These are phyloP conservation scores for Sclerotinia borealis DNA, from an alignment of 2,329 filamentous ascomycete species.

Conservation along the genomic window DNA sequence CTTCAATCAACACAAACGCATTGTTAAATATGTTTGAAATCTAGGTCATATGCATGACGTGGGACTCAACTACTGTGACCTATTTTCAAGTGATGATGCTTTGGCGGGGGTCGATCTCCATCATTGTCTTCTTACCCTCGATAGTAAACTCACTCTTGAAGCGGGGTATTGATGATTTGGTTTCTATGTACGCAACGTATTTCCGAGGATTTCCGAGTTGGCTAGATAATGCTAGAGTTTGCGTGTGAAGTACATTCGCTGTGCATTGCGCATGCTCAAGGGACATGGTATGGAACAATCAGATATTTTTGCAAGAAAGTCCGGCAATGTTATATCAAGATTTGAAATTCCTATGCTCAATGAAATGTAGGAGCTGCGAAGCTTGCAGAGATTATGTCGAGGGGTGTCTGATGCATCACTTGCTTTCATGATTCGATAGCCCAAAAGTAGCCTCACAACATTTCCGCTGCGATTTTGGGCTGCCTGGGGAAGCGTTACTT, in stretches of 20 bases:
- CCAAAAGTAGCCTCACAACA: neutral
- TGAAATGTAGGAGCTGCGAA: slow-evolving; percentile 1
- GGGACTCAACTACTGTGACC: neutral
- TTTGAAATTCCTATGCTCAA: slow-evolving; percentile 6
- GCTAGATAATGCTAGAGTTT: neutral
- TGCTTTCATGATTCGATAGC: neutral
- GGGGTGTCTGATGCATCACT: slow-evolving; percentile 5
- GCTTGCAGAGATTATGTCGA: neutral
- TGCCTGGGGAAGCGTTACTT: neutral
- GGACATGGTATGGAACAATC: neutral
- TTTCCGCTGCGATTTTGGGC: neutral
- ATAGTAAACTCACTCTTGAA: neutral
- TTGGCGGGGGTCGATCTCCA: neutral
- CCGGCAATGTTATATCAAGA: slow-evolving; percentile 1
- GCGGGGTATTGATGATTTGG: neutral
- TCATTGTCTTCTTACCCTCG: neutral
- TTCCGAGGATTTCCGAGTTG: neutral
- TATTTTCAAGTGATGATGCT: neutral
- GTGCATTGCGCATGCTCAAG: neutral
- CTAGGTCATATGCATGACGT: neutral
- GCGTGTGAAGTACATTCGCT: neutral
- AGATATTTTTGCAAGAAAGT: neutral
- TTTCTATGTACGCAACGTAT: neutral
- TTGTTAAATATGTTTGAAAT: neutral
- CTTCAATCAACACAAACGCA: neutral